phyloP scores from a whole-genome alignment of 495 filamentous ascomycete genomes.

The Hypoxylon subgilvum region DNA sequence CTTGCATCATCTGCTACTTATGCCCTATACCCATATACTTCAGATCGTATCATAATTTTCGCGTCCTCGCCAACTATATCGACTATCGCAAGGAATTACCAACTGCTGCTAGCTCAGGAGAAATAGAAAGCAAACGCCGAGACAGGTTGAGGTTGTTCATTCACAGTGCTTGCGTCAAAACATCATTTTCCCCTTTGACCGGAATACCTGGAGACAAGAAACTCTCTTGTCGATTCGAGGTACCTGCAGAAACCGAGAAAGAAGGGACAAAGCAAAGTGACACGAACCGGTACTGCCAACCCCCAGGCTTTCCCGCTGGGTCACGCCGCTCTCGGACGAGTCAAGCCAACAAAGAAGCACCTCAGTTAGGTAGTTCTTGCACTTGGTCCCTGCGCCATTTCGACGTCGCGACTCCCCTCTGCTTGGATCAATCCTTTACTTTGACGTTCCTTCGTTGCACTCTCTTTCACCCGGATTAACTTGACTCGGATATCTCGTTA shows the following conservation, averaged over 20 bases:
- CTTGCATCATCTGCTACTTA: conserved; percentile 33
- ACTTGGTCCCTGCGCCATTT: conserved; percentile 23
- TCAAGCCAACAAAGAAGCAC: conserved; percentile 35
- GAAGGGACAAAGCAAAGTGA: conserved; percentile 29
- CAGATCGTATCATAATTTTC: conserved; percentile 35
- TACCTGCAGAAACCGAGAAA: too few species aligned
- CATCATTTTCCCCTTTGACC: conserved; percentile 17
- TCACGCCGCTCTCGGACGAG: conserved; percentile 33
- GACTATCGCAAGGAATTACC: conserved; percentile 21
- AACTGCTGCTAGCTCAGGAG: not conserved
- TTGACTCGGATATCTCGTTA: conserved; percentile 25
- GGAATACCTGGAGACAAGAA: conserved; percentile 23
- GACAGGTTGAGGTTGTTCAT: conserved; percentile 7
- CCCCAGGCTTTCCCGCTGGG: conserved; percentile 4
- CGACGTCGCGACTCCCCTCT: conserved; percentile 8
- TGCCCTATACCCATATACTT: conserved; percentile 19
- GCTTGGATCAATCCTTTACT: conserved; percentile 20
- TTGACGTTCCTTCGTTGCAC: conserved; percentile 15
- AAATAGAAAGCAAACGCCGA: conserved; percentile 5
- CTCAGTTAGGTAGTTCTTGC: conserved; percentile 1
- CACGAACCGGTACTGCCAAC: conserved; percentile 19
- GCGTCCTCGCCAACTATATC: conserved; percentile 28
- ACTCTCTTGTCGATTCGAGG: conserved; percentile 14
- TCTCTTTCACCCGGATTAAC: conserved; percentile 13
- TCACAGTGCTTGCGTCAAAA: conserved; percentile 20